phyloP scores from a whole-genome alignment of 805 yeast genomes.

The Candida orba region DNA sequence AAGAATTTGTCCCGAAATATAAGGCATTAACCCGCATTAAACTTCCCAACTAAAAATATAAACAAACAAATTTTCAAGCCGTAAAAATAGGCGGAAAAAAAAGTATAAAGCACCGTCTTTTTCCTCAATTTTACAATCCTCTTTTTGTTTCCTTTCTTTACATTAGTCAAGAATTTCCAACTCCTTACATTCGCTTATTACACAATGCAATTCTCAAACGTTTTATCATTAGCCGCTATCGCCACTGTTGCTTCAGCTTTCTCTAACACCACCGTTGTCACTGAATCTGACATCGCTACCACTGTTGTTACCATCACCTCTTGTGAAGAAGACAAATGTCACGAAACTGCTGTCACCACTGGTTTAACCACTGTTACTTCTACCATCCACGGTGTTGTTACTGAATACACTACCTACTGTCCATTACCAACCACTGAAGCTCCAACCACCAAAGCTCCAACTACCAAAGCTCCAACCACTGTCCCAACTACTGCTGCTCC shows the following conservation, averaged over 20 bases:
- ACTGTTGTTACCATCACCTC: slow-evolving; percentile 12
- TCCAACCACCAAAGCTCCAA: background rate
- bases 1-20: background rate
- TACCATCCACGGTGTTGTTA: slow-evolving; percentile 5
- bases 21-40: background rate
- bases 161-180: slow-evolving; percentile 16
- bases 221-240: slow-evolving; percentile 22
- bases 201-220: slow-evolving; percentile 30
- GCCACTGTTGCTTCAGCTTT: slow-evolving; percentile 22
- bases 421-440: slow-evolving; percentile 3
- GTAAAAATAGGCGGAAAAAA: background rate
- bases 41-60: background rate
- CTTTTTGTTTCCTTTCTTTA: background rate
- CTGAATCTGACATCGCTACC: slow-evolving; percentile 1
- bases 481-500: background rate
- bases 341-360: slow-evolving; percentile 10
- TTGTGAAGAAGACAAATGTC: slow-evolving; percentile 10
- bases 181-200: slow-evolving; percentile 23
- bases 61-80: slow-evolving; percentile 2
- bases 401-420: slow-evolving; percentile 14
- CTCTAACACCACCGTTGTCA: background rate
- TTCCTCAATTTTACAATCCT: background rate
- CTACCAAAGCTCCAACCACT: background rate
- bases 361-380: slow-evolving; percentile 12
- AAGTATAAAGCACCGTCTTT: slow-evolving; percentile 4